A percentile compares a stretch with the other conserved stretches of the same genome.
These are phyloP conservation scores for Acer yangbiense DNA, from an alignment of 345 rosid genomes.

Conservation along the genomic window DNA sequence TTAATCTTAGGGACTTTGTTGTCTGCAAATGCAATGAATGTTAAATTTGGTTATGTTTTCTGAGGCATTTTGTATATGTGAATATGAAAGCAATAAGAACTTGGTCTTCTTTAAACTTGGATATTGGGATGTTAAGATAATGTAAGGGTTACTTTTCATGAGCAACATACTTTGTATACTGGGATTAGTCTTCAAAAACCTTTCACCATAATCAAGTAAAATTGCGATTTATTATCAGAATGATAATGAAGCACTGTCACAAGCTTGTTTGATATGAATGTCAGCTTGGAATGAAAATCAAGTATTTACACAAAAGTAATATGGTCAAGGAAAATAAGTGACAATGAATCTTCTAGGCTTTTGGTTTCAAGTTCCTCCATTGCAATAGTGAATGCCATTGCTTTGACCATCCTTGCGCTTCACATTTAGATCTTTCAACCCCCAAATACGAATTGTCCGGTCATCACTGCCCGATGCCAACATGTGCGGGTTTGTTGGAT, in stretches of 20 bases:
- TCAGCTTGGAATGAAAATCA: slow-evolving; percentile 36
- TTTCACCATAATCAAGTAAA: neutral
- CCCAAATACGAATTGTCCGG: slow-evolving; percentile 67
- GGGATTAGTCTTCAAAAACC: neutral
- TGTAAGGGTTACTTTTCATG: too few relatives aligned
- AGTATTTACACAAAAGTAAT: slow-evolving; percentile 52
- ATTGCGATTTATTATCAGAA: slow-evolving; percentile 43
- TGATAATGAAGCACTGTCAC: slow-evolving; percentile 33
- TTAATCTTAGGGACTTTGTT: too few relatives aligned
- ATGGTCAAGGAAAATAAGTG: slow-evolving; percentile 26
- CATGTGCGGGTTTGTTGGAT: slow-evolving; percentile 66
- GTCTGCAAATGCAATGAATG: too few relatives aligned
- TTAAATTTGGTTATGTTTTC: too few relatives aligned
- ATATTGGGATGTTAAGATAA: too few relatives aligned
- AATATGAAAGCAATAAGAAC: too few relatives aligned
- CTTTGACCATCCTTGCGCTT: slow-evolving; percentile 35
- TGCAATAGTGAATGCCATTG: slow-evolving; percentile 49
- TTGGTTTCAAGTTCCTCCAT: slow-evolving; percentile 36
- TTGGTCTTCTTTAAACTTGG: too few relatives aligned
- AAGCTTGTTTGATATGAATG: slow-evolving; percentile 40
- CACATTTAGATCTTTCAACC: slow-evolving; percentile 34
- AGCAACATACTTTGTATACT: neutral
- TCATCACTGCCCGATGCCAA: slow-evolving; percentile 78
- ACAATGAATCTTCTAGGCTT: neutral
- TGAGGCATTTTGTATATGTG: too few relatives aligned